Base-by-base conservation (phyloP, 805 yeast genomes). In the Candida andamanensis region DNA sequence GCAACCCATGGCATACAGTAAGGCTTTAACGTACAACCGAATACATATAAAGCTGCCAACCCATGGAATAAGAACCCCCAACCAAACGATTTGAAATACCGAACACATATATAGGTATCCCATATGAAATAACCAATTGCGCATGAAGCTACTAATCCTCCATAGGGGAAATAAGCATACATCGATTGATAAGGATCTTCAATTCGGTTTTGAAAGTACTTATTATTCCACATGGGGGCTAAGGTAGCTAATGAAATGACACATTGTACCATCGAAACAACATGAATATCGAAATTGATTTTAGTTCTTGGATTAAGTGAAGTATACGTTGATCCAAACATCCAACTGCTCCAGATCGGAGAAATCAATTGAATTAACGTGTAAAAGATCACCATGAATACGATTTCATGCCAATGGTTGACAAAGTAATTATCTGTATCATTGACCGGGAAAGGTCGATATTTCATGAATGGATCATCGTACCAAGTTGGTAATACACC, bases 41-140 rank as follows among this genome's bases (percentile, higher is more conserved):
- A 85, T 24, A 85, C 95, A 47, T 72, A 73, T 33, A 86, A 56
- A 0, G 97, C 86, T 1, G 89, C 87, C 24, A 75, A 45, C 0
- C 94, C 97, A 52, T 92, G 98, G 37, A 85, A 60, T 35, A 85
- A 60, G 57, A 85, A 92, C 26, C 89, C 86, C 11, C 74, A 32
- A 1, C 98, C 97, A 57, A 85, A 92, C 41, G 84, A 54, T 30
- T 69, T 60, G 53, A 63, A 76, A 60, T 83, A 69, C 31, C 58
- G 58, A 6, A 78, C 5, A 52, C 97, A 89, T 34, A 87, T 79
- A 36, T 61, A 57, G 22, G 81, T 40, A 57, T 92, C 98, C 98
- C 98, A 92, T 15, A 85, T 44, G 53, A 92, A 92, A 61, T 92
- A 92, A 2, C 97, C 98, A 7, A 69, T 52, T 7, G 94, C 79